Evolutionary conservation across 148 eudicot genomes (phyloP).

Genomic region (Rhododendron henanense): DNA sequence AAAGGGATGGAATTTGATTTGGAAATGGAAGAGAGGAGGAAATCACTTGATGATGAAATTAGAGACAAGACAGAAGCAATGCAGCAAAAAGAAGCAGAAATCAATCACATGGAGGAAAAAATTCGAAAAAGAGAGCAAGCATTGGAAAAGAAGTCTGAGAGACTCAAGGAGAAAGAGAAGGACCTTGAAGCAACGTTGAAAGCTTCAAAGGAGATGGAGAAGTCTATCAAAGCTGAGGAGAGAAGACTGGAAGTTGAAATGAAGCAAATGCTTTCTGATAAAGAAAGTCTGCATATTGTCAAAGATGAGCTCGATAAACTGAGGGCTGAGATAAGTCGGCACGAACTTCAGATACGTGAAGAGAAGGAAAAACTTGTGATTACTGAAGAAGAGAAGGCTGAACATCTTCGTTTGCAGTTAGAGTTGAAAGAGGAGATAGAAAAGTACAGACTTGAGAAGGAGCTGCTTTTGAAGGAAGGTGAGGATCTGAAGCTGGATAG

Average conservation of each 20-base stretch:
- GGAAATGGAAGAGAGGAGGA: conserved; percentile 58
- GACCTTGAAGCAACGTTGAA: conserved; percentile 55
- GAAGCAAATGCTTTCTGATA: conserved; percentile 43
- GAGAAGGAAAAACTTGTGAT: conserved; percentile 50
- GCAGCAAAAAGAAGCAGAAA: conserved; percentile 47
- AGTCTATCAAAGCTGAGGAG: conserved; percentile 45
- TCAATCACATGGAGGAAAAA: conserved; percentile 60
- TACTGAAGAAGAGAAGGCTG: conserved; percentile 48
- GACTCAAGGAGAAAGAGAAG: conserved; percentile 74
- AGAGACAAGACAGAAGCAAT: conserved; percentile 39
- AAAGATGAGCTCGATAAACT: conserved; percentile 53
- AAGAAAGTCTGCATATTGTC: conserved; percentile 37
- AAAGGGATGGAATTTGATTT: conserved; percentile 60
- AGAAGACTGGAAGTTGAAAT: conserved; percentile 48
- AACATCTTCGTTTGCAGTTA: conserved; percentile 50
- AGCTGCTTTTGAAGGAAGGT: conserved; percentile 55
- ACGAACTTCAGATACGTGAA: conserved; percentile 49
- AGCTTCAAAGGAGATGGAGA: conserved; percentile 59
- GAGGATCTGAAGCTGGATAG: conserved; percentile 71
- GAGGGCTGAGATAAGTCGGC: conserved; percentile 37
- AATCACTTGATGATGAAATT: conserved; percentile 51
- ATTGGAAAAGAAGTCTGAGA: conserved; percentile 60
- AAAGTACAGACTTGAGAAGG: conserved; percentile 53
- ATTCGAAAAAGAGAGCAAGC: conserved; percentile 58
- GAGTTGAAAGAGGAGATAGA: conserved; percentile 67